Conservation (phyloP, 495 filamentous ascomycete genomes). For the Trichoderma orchidacearum region DNA sequence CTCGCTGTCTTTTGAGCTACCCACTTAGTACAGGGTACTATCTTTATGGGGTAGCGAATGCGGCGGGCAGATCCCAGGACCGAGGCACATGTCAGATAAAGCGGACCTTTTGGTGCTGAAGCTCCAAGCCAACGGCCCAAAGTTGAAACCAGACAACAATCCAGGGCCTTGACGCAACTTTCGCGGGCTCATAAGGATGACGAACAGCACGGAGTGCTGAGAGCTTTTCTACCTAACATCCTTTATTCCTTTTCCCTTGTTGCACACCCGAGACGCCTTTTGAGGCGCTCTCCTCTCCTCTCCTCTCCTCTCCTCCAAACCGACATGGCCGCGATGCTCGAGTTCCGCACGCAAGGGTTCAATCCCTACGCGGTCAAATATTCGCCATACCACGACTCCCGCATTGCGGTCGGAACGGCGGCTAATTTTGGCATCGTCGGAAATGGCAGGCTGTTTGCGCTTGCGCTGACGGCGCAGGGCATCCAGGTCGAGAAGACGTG, state of each 20-base stretch:
- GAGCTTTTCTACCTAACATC: neutral
- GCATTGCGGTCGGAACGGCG: constrained; percentile 72
- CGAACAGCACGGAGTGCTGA: neutral
- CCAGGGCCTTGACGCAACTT: too few species aligned
- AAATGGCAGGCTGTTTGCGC: constrained; percentile 77
- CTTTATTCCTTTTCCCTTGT: neutral
- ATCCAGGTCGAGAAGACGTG: constrained; percentile 69
- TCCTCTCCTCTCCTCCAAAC: neutral
- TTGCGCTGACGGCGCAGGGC: constrained; percentile 67
- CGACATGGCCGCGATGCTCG: constrained; percentile 56
- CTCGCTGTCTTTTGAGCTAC: too few species aligned
- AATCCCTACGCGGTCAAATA: constrained; percentile 94
- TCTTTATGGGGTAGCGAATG: neutral
- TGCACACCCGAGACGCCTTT: neutral
- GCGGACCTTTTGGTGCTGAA: neutral
- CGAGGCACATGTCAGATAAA: constrained; percentile 1
- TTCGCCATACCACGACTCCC: constrained; percentile 93
- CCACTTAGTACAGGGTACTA: too few species aligned
- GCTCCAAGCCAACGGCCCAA: neutral
- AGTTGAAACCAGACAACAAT: neutral
- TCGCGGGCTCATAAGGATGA: too few species aligned
- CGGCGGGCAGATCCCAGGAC: neutral
- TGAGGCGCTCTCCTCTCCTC: neutral
- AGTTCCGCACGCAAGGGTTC: constrained; percentile 84
- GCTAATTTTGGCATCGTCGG: constrained; percentile 95